Conservation (phyloP, 2,329 filamentous ascomycete species). For the Cladosporium cucumerinum region DNA sequence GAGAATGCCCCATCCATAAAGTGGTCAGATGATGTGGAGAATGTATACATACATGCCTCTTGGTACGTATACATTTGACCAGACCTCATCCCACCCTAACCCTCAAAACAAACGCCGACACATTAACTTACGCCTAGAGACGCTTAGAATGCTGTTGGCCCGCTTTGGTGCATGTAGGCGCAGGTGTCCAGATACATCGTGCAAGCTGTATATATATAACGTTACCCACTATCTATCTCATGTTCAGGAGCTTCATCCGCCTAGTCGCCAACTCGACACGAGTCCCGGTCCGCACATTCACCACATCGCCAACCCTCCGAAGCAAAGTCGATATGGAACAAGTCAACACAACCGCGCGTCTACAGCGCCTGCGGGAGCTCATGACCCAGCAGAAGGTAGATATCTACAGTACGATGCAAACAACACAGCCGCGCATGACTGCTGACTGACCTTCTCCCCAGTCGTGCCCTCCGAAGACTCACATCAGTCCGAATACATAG, state of each 20-base stretch:
- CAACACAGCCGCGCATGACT: constrained; percentile 22
- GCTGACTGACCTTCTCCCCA: constrained; percentile 46
- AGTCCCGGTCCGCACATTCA: constrained; percentile 22
- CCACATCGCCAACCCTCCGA: constrained; percentile 21
- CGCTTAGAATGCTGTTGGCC: background rate
- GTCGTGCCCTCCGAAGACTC: constrained; percentile 96
- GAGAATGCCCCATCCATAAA: no score
- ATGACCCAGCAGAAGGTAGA: constrained; percentile 88
- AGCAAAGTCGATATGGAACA: constrained; percentile 62
- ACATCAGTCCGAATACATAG: constrained; percentile 97
- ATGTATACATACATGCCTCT: background rate
- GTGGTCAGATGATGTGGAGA: background rate
- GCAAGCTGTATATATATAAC: background rate
- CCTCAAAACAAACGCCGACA: background rate
- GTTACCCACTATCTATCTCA: constrained; percentile 5
- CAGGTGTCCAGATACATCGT: background rate
- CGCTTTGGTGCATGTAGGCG: background rate
- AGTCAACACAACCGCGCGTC: constrained; percentile 73
- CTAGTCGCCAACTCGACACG: constrained; percentile 8
- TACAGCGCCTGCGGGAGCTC: constrained; percentile 72
- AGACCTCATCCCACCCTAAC: background rate
- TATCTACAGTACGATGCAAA: constrained; percentile 70
- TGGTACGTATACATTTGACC: background rate
- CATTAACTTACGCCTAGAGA: no score
- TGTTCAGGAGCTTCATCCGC: constrained; percentile 11